Evolutionary conservation across 148 eudicot genomes (phyloP).

Genomic region (Polygonum aviculare): DNA sequence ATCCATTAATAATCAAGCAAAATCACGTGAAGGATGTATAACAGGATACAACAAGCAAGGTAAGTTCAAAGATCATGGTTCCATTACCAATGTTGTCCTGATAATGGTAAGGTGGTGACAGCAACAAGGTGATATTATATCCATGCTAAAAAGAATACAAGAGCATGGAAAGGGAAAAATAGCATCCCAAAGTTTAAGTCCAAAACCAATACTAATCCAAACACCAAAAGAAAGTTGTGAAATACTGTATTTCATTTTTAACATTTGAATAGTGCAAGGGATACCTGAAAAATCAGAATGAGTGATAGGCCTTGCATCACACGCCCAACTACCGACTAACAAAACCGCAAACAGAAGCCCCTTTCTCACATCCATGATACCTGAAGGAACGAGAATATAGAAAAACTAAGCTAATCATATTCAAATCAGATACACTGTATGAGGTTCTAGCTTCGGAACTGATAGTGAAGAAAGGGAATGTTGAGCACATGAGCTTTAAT

Average conservation of each 20-base stretch:
- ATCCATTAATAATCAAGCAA: not conserved
- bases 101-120: not conserved
- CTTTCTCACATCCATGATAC: constrained; percentile 32
- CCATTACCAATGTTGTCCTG: not conserved
- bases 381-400: constrained; percentile 17
- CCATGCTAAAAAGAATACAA: not conserved
- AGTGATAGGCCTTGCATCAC: constrained; percentile 21
- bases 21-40: not conserved
- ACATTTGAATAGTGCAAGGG: not conserved
- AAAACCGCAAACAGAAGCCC: constrained; percentile 24
- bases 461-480: not conserved
- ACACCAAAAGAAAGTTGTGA: not conserved
- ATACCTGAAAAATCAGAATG: constrained; percentile 22
- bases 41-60: not conserved
- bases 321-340: constrained; percentile 17
- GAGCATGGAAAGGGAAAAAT: not conserved
- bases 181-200: too few species aligned
- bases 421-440: not conserved
- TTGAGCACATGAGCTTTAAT: not conserved
- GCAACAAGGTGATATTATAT: not conserved
- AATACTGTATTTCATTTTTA: not conserved
- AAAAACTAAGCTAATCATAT: not conserved
- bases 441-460: not conserved
- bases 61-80: not conserved
- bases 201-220: not conserved